Evolutionary conservation across 768 basidiomycete species (phyloP), one percentile per base, ranked within the genome.

Genomic region (Artomyces pyxidatus): DNA sequence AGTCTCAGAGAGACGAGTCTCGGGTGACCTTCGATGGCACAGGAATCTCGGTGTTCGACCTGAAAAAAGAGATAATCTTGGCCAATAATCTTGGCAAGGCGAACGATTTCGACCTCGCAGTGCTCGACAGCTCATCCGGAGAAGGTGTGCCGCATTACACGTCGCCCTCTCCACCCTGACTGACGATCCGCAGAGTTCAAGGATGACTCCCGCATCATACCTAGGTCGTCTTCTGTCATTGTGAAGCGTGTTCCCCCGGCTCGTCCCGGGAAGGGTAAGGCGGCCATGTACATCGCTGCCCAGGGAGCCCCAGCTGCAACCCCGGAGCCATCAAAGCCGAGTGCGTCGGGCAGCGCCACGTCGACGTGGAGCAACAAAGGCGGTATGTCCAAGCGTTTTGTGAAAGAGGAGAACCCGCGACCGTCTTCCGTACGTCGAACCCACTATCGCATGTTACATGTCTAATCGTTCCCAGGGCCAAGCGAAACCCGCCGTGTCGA

Each of bases 11-110:
- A 72, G 84, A 88, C 72, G 95, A 98, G 69, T 93, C 92, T 50
- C 76, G 92, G 64, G 83, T 99, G 67, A 85, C 90, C 47, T 97
- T 99, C 74, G 95, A 99, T 65, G 96, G 96, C 62, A 97, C 95
- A 58, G 91, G 92, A 55, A 98, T 99, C 63, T 93, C 93, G 62
- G 92, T 98, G 59, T 98, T 97, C 75, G 96, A 99, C 70, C 75
- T 99, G 68, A 99, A 99, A 73, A 89, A 85, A 75, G 96, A 98
- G 71, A 90, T 99, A 64, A 95, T 99, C 61, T 72, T 95, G 61
- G 88, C 88, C 64, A 97, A 97, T 65, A 92, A 86, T 65, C 82
- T 99, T 70, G 86, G 85, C 72, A 94, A 92, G 75, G 92, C 90
- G 50, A 91, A 86, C 63, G 96, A 99, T 64, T 97, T 98, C 73